Percentiles rank a stretch among this genome's conserved stretches.
Evolutionary conservation across 2,329 filamentous ascomycete genomes (phyloP).

Genomic region (Penicillium sp.): DNA sequence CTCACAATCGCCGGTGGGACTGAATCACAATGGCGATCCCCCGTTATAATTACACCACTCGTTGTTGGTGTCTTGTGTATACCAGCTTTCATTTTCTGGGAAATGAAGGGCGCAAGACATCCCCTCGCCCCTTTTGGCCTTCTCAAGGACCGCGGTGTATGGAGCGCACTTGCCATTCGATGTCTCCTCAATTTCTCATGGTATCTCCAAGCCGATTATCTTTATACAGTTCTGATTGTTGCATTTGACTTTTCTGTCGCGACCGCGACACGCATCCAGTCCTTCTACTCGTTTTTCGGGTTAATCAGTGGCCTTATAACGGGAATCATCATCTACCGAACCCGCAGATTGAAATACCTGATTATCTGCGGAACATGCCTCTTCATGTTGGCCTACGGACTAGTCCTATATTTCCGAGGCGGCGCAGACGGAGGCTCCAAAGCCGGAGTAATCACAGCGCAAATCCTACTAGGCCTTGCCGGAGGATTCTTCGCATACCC

Average conservation of each 20-base stretch:
- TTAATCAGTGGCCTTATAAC: constrained; percentile 4
- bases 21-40: constrained; percentile 2
- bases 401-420: constrained; percentile 7
- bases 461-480: constrained; percentile 3
- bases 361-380: constrained; percentile 4
- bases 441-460: constrained; percentile 2
- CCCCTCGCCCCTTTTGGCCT: constrained; percentile 2
- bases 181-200: constrained; percentile 7
- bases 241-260: constrained; percentile 8
- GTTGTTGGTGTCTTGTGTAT: background rate
- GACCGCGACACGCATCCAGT: constrained; percentile 1
- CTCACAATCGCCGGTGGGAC: constrained; percentile 1
- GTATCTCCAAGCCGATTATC: constrained; percentile 9
- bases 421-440: constrained; percentile 1
- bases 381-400: constrained; percentile 4
- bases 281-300: constrained; percentile 7
- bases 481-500: constrained; percentile 7
- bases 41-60: background rate
- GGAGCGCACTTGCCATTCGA: constrained; percentile 3
- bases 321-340: background rate
- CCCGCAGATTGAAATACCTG: constrained; percentile 3
- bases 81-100: constrained; percentile 2
- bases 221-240: constrained; percentile 6
- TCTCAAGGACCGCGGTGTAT: constrained; percentile 4
- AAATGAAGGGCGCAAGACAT: constrained; percentile 1